phyloP scores from a whole-genome alignment of 371 early-diverging fungal species.

The Apophysomyces elegans region DNA sequence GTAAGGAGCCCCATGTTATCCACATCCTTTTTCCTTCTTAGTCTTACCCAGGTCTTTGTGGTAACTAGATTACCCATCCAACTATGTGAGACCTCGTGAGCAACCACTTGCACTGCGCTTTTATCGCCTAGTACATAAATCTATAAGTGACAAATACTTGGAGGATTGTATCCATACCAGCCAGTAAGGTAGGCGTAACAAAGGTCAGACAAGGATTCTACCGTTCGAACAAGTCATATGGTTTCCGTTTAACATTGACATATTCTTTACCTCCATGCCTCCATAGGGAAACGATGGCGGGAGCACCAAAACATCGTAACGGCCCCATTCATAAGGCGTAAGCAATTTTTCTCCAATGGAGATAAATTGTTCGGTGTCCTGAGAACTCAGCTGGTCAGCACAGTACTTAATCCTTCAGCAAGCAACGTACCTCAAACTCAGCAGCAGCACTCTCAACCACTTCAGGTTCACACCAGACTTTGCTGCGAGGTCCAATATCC shows the following conservation, averaged over 20 bases:
- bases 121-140: conserved; percentile 58
- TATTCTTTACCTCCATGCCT: conserved; percentile 82
- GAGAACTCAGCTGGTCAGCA: background rate
- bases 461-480: conserved; percentile 96
- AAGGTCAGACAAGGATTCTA: conserved; percentile 90
- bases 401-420: background rate
- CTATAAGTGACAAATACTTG: background rate
- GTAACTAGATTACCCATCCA: conserved; percentile 97
- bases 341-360: conserved; percentile 79
- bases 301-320: conserved; percentile 89
- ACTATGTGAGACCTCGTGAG: conserved; percentile 94
- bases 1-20: background rate
- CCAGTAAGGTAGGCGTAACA: conserved; percentile 83
- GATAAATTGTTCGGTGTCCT: conserved; percentile 86
- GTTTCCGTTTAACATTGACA: background rate
- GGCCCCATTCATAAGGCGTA: conserved; percentile 93
- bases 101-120: conserved; percentile 91
- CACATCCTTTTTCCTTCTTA: background rate
- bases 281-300: conserved; percentile 88
- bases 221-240: background rate
- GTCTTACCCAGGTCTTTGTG: conserved; percentile 75
- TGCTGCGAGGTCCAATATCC: conserved; percentile 85
- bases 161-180: conserved; percentile 53
- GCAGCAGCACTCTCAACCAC: conserved; percentile 85
- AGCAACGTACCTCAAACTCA: conserved; percentile 74